These are phyloP conservation scores for Alternaria sp. DNA, from an alignment of 2,329 filamentous ascomycete species.

Conservation along the genomic window DNA sequence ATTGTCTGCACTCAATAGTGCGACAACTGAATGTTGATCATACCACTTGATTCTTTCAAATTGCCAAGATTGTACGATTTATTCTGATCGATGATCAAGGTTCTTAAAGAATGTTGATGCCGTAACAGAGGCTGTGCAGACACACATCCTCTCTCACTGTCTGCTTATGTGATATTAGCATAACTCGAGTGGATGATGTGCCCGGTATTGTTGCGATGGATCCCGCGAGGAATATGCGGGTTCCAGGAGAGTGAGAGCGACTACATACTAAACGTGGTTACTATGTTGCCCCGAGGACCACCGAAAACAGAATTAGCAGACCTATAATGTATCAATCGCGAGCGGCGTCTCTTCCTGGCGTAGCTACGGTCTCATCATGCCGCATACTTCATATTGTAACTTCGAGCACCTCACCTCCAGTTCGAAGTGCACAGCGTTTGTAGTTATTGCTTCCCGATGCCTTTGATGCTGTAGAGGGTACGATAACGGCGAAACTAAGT, in stretches of 20 bases:
- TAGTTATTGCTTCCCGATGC: neutral
- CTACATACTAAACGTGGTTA: neutral
- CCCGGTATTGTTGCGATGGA: neutral
- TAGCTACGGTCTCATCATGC: neutral
- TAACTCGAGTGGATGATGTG: neutral
- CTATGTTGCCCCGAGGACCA: neutral
- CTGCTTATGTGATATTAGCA: neutral
- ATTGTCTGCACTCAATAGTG: neutral
- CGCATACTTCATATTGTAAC: neutral
- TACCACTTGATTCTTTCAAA: neutral
- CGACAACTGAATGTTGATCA: neutral
- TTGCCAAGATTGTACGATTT: neutral
- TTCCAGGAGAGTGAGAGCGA: neutral
- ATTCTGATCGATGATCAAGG: neutral
- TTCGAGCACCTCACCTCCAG: neutral
- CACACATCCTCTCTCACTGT: neutral
- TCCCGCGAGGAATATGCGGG: neutral
- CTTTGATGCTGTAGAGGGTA: neutral
- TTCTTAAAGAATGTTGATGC: neutral
- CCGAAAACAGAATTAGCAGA: neutral
- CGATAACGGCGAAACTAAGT: conserved; percentile 14
- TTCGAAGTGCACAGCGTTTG: neutral
- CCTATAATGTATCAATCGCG: neutral
- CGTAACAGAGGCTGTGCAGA: neutral
- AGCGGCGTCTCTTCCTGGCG: neutral